A percentile compares a stretch with the other conserved stretches of the same genome.
Conservation (phyloP, 2,329 filamentous ascomycete species). For the Trichoderma sp. region DNA sequence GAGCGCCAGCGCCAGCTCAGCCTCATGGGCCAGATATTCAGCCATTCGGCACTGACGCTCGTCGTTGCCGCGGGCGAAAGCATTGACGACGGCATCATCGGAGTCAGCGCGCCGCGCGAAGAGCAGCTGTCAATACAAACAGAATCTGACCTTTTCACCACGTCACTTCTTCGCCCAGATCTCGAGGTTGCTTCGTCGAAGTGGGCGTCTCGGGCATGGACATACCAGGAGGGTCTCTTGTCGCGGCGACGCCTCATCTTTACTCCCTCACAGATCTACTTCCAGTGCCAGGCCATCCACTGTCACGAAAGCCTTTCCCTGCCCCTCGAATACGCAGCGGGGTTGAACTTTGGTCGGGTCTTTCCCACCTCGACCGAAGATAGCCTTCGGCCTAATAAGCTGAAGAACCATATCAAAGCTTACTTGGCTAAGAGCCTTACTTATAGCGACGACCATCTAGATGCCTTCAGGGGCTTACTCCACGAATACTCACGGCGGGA, state of each 20-base stretch:
- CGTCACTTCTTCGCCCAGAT: constrained; percentile 39
- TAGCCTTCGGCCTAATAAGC: constrained; percentile 29
- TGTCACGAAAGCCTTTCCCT: constrained; percentile 41
- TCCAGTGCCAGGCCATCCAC: constrained; percentile 40
- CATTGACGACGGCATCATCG: constrained; percentile 36
- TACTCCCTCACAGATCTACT: constrained; percentile 41
- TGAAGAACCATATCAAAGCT: constrained; percentile 33
- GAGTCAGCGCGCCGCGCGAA: constrained; percentile 37
- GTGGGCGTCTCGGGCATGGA: constrained; percentile 41
- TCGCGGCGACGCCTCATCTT: constrained; percentile 40
- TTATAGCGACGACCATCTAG: constrained; percentile 34
- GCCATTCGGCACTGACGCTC: constrained; percentile 37
- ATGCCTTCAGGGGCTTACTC: constrained; percentile 38
- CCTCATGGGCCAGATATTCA: constrained; percentile 39
- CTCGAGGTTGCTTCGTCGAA: constrained; percentile 38
- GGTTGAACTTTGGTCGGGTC: constrained; percentile 36
- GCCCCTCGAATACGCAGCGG: constrained; percentile 35
- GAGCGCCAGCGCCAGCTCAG: constrained; percentile 33
- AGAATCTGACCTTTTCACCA: constrained; percentile 37
- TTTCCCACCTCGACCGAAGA: constrained; percentile 31
- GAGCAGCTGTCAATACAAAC: constrained; percentile 40
- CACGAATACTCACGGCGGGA: constrained; percentile 33
- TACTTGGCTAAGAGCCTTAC: constrained; percentile 36
- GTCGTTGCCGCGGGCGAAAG: constrained; percentile 38
- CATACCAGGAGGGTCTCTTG: constrained; percentile 41